Evolutionary conservation across 108 stramenopile genomes (phyloP).

Genomic region (Parmales sp.): DNA sequence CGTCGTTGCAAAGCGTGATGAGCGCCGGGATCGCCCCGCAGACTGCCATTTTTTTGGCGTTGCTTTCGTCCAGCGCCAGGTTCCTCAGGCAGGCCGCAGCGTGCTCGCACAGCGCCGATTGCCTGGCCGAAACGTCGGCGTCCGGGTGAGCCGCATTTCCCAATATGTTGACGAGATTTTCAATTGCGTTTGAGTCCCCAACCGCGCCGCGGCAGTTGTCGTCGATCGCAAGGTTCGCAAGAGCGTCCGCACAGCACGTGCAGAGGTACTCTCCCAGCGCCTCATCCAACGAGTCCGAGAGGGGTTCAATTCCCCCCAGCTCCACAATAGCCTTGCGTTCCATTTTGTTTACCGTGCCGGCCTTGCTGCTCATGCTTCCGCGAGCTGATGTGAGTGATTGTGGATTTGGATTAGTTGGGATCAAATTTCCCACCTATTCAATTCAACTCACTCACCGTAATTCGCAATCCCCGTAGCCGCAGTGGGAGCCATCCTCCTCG

Average conservation of each 20-base stretch:
- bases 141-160: slow-evolving; percentile 3
- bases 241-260: background rate
- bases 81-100: background rate
- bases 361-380: background rate
- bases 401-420: no score
- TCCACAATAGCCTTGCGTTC: slow-evolving; percentile 4
- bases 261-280: background rate
- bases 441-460: no score
- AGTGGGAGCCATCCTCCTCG: no score
- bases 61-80: background rate
- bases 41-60: background rate
- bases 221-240: slow-evolving; percentile 7
- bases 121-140: background rate
- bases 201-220: background rate
- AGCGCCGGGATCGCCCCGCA: slow-evolving; percentile 4
- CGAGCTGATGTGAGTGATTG: no score
- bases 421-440: no score
- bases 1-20: background rate
- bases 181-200: background rate
- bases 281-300: background rate
- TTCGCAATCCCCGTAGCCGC: no score
- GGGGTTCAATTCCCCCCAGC: background rate
- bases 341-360: background rate
- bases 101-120: background rate
- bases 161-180: background rate